These are phyloP conservation scores for Pelargonium fulgidum DNA, from an alignment of 441 rosid genomes.

Conservation along the genomic window DNA sequence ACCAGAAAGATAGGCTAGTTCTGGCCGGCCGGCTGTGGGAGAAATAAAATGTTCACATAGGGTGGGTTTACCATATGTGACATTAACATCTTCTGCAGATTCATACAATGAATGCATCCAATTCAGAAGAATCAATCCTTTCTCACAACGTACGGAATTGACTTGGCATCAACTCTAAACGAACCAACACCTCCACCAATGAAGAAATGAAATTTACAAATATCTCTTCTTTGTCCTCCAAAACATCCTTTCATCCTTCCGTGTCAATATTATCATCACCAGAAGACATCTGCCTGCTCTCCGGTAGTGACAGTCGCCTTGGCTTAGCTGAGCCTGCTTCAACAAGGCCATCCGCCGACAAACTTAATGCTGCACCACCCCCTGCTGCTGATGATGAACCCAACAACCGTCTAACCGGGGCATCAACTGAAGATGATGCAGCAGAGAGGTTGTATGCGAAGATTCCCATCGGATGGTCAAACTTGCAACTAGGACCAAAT, in stretches of 20 bases:
- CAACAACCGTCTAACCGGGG: constrained; percentile 42
- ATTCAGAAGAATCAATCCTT: constrained; percentile 34
- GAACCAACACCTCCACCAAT: constrained; percentile 41
- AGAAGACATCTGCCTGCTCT: constrained; percentile 71
- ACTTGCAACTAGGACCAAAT: constrained; percentile 99
- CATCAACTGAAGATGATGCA: constrained; percentile 53
- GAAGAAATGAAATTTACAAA: constrained; percentile 57
- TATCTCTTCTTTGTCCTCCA: constrained; percentile 30
- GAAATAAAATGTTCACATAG: constrained; percentile 39
- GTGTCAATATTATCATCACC: constrained; percentile 41
- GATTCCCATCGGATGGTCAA: constrained; percentile 91
- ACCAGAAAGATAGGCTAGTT: constrained; percentile 4
- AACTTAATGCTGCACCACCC: constrained; percentile 28
- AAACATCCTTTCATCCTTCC: neutral
- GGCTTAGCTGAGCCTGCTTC: constrained; percentile 56
- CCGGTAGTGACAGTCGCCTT: constrained; percentile 63
- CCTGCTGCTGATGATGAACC: constrained; percentile 49
- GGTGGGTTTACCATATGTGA: constrained; percentile 42
- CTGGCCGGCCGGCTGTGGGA: constrained; percentile 16
- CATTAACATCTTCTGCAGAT: constrained; percentile 27
- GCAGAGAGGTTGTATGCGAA: constrained; percentile 53
- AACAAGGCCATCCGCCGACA: constrained; percentile 62
- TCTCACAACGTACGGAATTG: constrained; percentile 31
- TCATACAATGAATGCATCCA: constrained; percentile 46
- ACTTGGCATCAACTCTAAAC: constrained; percentile 37